Evolutionary conservation across 2,329 filamentous ascomycete species (phyloP).

Genomic region (Phaeoacremonium minimum): DNA sequence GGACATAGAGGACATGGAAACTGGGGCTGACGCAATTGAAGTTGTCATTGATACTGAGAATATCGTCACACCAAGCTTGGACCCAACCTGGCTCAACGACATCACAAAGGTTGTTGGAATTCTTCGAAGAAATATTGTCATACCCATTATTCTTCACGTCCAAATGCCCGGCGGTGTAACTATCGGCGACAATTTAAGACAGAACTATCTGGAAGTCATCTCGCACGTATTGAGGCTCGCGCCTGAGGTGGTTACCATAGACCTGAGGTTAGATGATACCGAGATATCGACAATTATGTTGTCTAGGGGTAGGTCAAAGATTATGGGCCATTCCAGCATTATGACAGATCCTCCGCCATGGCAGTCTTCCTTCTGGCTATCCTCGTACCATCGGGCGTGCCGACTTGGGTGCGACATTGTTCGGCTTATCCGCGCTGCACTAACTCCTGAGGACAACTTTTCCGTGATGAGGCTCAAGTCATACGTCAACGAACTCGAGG

Average conservation of each 20-base stretch:
- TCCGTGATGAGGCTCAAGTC: conserved; percentile 52
- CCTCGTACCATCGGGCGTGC: conserved; percentile 54
- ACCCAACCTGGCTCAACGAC: conserved; percentile 16
- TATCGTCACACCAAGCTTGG: conserved; percentile 9
- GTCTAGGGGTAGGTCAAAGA: conserved; percentile 50
- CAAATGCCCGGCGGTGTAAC: conserved; percentile 23
- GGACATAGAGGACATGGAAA: conserved; percentile 61
- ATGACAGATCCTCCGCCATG: conserved; percentile 42
- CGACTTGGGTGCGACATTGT: conserved; percentile 57
- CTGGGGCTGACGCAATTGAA: conserved; percentile 65
- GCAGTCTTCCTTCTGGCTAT: conserved; percentile 50
- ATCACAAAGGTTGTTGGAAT: conserved; percentile 56
- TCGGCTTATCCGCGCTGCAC: conserved; percentile 54
- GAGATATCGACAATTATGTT: conserved; percentile 45
- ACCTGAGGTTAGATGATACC: conserved; percentile 51
- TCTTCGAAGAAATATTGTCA: conserved; percentile 59
- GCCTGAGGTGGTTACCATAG: conserved; percentile 59
- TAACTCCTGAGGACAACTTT: conserved; percentile 57
- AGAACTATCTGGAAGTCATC: conserved; percentile 50
- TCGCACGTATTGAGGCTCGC: conserved; percentile 57
- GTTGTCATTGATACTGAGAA: conserved; percentile 44
- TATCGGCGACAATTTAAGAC: conserved; percentile 15
- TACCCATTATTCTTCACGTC: conserved; percentile 54
- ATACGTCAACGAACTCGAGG: conserved; percentile 36
- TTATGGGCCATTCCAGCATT: conserved; percentile 54